Conservation (phyloP, 352 stramenopile genomes). For the Aphanomyces invadans region DNA sequence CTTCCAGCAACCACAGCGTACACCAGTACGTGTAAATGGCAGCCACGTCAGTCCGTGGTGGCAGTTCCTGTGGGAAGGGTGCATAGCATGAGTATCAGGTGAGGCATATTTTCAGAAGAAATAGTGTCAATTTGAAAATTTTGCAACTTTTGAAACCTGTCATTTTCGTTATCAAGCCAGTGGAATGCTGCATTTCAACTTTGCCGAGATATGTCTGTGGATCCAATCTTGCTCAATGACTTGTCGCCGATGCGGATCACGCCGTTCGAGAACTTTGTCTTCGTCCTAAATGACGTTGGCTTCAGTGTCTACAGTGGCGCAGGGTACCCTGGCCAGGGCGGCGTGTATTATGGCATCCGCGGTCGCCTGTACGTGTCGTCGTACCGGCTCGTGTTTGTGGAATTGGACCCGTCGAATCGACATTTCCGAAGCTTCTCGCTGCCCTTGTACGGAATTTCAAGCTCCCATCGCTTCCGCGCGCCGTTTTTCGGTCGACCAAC, state of each 20-base stretch:
- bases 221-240: slow-evolving; percentile 17
- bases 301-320: slow-evolving; percentile 8
- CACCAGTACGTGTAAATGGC: no score
- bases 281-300: slow-evolving; percentile 9
- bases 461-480: slow-evolving; percentile 5
- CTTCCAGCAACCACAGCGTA: no score
- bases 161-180: no score
- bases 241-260: slow-evolving; percentile 13
- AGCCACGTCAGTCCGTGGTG: no score
- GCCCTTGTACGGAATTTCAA: slow-evolving; percentile 2
- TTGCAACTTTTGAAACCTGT: background rate
- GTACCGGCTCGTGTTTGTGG: slow-evolving; percentile 18
- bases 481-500: background rate
- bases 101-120: no score
- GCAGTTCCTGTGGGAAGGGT: no score
- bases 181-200: no score
- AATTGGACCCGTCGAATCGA: slow-evolving; percentile 14
- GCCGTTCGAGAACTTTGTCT: slow-evolving; percentile 17
- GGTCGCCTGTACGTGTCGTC: slow-evolving; percentile 12
- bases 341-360: slow-evolving; percentile 11
- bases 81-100: no score
- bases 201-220: slow-evolving; percentile 21
- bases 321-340: slow-evolving; percentile 14
- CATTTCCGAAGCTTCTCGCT: slow-evolving; percentile 22
- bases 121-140: no score